Evolutionary conservation across 2,329 filamentous ascomycete species (phyloP).

Genomic region (Aureobasidium sp.): DNA sequence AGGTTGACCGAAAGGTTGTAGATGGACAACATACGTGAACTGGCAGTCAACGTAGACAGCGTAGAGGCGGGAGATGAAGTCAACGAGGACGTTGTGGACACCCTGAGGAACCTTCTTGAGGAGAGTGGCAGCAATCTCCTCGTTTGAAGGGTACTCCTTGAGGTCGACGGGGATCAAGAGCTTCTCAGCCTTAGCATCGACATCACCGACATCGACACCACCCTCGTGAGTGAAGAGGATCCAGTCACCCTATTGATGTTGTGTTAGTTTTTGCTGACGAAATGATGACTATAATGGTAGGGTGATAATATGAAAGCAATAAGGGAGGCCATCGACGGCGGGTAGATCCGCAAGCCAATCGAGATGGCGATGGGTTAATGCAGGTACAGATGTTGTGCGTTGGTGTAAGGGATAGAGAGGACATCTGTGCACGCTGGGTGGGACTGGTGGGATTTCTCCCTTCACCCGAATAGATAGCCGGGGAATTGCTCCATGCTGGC

Average conservation of each 20-base stretch:
- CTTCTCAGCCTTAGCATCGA: conserved; percentile 98
- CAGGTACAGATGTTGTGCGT: conserved; percentile 18
- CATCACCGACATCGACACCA: conserved; percentile 98
- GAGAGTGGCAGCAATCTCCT: conserved; percentile 76
- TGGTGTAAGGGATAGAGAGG: conserved; percentile 17
- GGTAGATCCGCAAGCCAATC: conserved; percentile 16
- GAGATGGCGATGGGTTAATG: conserved; percentile 7
- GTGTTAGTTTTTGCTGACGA: not conserved
- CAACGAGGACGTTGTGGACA: conserved; percentile 94
- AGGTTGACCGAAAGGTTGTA: not conserved
- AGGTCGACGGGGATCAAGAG: conserved; percentile 95
- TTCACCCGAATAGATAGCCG: conserved; percentile 19
- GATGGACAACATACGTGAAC: conserved; percentile 59
- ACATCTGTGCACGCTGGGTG: conserved; percentile 16
- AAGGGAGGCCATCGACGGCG: conserved; percentile 12
- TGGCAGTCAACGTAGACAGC: conserved; percentile 99
- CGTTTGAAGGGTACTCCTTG: conserved; percentile 88
- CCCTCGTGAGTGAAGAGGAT: conserved; percentile 99
- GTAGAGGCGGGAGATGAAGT: conserved; percentile 98
- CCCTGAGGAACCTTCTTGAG: conserved; percentile 91
- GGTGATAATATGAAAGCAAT: not conserved
- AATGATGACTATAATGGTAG: not conserved
- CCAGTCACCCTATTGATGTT: conserved; percentile 75
- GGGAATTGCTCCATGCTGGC: conserved; percentile 9
- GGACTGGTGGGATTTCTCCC: conserved; percentile 18